These are phyloP conservation scores for Candida pini DNA, from an alignment of 805 yeast genomes.

Conservation along the genomic window DNA sequence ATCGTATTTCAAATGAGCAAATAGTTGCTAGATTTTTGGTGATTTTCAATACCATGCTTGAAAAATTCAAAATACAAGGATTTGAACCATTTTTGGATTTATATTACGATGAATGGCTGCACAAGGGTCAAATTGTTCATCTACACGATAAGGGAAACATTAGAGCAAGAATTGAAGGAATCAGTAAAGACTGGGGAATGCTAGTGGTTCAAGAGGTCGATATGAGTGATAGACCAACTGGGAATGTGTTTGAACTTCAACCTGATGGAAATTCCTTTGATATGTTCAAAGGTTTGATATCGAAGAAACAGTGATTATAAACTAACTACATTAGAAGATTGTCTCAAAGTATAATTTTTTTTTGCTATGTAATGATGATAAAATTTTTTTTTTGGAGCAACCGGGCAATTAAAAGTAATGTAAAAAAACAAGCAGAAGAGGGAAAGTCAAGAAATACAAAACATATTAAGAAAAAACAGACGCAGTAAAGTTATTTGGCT, in stretches of 20 bases:
- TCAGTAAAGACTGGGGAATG: constrained; percentile 80
- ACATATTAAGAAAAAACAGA: no score
- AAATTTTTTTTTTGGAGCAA: neutral
- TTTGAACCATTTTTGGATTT: constrained; percentile 58
- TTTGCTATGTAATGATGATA: neutral
- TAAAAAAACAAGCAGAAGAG: no score
- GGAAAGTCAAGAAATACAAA: no score
- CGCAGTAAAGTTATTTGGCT: no score
- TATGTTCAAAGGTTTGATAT: constrained; percentile 84
- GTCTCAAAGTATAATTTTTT: no score
- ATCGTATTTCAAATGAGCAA: constrained; percentile 33
- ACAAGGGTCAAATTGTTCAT: constrained; percentile 65
- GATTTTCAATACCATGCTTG: constrained; percentile 57
- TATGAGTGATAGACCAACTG: constrained; percentile 39
- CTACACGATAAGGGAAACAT: constrained; percentile 37
- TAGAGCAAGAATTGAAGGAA: constrained; percentile 69
- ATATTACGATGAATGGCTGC: constrained; percentile 87
- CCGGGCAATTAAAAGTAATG: no score
- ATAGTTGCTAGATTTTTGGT: constrained; percentile 65
- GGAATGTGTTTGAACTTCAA: constrained; percentile 63
- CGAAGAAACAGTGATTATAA: constrained; percentile 45
- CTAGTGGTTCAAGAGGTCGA: constrained; percentile 67
- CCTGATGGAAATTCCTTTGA: constrained; percentile 98
- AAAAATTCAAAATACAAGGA: constrained; percentile 57
- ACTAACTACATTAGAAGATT: no score